Base-by-base conservation (phyloP, 2,329 filamentous ascomycete species). In the Bertia moriformis region DNA sequence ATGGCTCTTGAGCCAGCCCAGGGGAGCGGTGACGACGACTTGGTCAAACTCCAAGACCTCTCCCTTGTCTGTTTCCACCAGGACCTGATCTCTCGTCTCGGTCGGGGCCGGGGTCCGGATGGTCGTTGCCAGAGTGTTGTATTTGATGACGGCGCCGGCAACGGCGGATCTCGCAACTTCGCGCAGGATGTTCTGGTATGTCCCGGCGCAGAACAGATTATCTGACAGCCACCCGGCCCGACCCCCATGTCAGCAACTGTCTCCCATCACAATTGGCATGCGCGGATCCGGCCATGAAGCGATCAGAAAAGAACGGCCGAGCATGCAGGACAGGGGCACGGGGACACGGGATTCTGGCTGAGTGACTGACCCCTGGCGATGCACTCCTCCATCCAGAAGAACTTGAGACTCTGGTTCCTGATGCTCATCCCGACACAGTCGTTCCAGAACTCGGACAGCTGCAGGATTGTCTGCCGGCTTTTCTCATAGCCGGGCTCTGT, bases 311-410 rank as follows among this genome's bases (percentile, higher is more conserved):
- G n/a, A n/a, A n/a, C n/a, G n/a, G n/a, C n/a, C n/a, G n/a, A 35
- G 4, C 2, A 4, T 4, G 4, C n/a, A n/a, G n/a, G 46, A 41
- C 7, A 27, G 7, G 22, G 7, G 7, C n/a, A n/a, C 40, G 39
- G 41, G 45, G 41, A 35, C 44, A 33, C 22, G 24, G 29, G 10
- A 13, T 14, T 62, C 62, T 1, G 60, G 51, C 42, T 62, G 61
- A 47, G 63, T n/a, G 61, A 49, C 62, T 47, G 51, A 73, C 73
- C 71, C 36, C 80, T 81, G 51, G 85, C 80, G 39, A 86, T 77
- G 46, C 78, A 83, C 55, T 86, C 79, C 51, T 87, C 82, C 4
- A 87, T 53, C 78, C 80, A 85, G 52, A 85, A 83, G 58, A 75
- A 85, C 58, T 78, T 83, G 20, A 86, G 60, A 47, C 78, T 84